phyloP scores from a whole-genome alignment of 2,329 filamentous ascomycete genomes.

The Diplodia seriata region DNA sequence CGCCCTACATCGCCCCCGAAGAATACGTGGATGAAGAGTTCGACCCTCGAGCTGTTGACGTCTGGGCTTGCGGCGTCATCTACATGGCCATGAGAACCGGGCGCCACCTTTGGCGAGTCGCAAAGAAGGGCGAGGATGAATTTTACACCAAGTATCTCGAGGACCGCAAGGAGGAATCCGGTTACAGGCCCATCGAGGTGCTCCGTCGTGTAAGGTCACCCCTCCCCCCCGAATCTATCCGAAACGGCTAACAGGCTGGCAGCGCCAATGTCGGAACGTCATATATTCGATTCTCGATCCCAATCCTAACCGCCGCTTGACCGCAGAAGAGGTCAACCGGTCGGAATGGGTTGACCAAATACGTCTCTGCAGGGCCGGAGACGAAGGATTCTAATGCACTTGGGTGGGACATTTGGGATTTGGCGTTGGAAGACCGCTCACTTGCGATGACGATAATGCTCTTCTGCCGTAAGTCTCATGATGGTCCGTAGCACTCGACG shows the following conservation, averaged over 20 bases:
- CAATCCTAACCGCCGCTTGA: slow-evolving; percentile 89
- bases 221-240: neutral
- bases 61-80: slow-evolving; percentile 98
- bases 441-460: slow-evolving; percentile 25
- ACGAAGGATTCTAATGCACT: slow-evolving; percentile 79
- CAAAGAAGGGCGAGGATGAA: slow-evolving; percentile 95
- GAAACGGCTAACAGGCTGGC: slow-evolving; percentile 34
- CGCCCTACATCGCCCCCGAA: slow-evolving; percentile 96
- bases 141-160: slow-evolving; percentile 95
- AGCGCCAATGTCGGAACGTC: slow-evolving; percentile 97
- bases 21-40: slow-evolving; percentile 97
- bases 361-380: slow-evolving; percentile 93
- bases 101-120: slow-evolving; percentile 94
- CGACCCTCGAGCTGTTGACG: slow-evolving; percentile 94
- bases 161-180: slow-evolving; percentile 90
- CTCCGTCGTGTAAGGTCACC: slow-evolving; percentile 76
- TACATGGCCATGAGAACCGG: slow-evolving; percentile 99
- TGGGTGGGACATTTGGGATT: slow-evolving; percentile 30
- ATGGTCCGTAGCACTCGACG: slow-evolving; percentile 7
- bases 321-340: slow-evolving; percentile 93
- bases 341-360: slow-evolving; percentile 99
- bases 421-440: slow-evolving; percentile 29
- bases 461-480: slow-evolving; percentile 13
- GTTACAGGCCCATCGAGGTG: slow-evolving; percentile 95
- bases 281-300: slow-evolving; percentile 99